Percentiles rank a stretch among this genome's conserved stretches.
phyloP scores from a whole-genome alignment of 495 filamentous ascomycete genomes.

The Massariosphaeria phaeospora region DNA sequence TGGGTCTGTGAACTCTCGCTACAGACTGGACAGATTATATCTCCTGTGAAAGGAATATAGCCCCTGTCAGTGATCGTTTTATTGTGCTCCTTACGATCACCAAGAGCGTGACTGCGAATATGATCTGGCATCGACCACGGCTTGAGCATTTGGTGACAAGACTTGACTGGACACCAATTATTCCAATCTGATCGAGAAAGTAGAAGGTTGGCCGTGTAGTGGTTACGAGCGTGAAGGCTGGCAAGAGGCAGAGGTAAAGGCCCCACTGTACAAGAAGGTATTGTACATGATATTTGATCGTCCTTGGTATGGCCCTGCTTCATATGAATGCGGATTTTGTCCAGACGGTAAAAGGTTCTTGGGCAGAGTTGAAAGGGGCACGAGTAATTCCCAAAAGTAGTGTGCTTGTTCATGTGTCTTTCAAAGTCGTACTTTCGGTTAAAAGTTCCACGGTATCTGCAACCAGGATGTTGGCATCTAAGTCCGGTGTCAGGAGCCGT shows the following conservation, averaged over 20 bases:
- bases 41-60: not conserved
- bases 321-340: conserved; percentile 7
- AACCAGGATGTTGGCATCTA: not conserved
- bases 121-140: not conserved
- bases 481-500: too few relatives aligned
- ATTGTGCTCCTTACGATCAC: not conserved
- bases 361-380: not conserved
- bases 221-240: not conserved
- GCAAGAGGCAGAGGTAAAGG: not conserved
- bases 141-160: not conserved
- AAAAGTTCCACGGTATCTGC: conserved; percentile 11
- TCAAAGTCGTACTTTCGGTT: conserved; percentile 11
- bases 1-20: not conserved
- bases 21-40: not conserved
- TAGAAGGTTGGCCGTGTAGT: not conserved
- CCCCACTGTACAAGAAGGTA: not conserved
- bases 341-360: conserved; percentile 3
- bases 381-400: not conserved
- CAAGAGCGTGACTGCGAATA: not conserved
- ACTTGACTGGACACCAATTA: not conserved
- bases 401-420: conserved; percentile 18
- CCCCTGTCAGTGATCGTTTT: not conserved
- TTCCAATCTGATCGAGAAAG: not conserved
- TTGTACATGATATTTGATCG: not conserved
- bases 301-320: not conserved